A percentile compares a stretch with the other conserved stretches of the same genome.
phyloP scores from a whole-genome alignment of 2,329 filamentous ascomycete genomes.

The Raffaelea albimanens region DNA sequence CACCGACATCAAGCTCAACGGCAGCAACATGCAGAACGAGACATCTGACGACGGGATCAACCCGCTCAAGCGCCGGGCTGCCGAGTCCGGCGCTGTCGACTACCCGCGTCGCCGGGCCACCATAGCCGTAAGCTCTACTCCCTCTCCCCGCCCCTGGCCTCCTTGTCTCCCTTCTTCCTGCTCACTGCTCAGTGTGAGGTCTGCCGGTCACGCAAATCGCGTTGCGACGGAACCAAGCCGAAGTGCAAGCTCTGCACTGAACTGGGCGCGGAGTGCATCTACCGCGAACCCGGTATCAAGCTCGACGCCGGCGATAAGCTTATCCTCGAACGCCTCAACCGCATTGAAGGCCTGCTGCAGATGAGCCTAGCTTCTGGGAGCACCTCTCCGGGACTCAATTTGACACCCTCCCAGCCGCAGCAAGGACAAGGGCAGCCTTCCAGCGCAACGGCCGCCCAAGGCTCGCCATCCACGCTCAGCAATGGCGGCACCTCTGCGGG shows the following conservation, averaged over 20 bases:
- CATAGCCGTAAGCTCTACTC: constrained; percentile 45
- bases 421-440: constrained; percentile 26
- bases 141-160: constrained; percentile 7
- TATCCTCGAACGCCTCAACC: constrained; percentile 67
- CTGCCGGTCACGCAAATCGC: constrained; percentile 69
- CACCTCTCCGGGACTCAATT: constrained; percentile 38
- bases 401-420: too few relatives aligned
- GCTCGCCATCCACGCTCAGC: constrained; percentile 52
- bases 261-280: constrained; percentile 72
- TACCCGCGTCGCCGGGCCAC: constrained; percentile 56
- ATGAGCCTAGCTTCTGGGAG: constrained; percentile 48
- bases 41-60: constrained; percentile 44
- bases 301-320: constrained; percentile 80
- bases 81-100: constrained; percentile 46
- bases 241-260: constrained; percentile 81
- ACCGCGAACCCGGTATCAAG: constrained; percentile 79
- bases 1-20: too few relatives aligned
- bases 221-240: constrained; percentile 69
- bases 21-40: constrained; percentile 27
- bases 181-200: constrained; percentile 57
- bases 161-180: constrained; percentile 4
- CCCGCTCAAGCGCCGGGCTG: constrained; percentile 52
- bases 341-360: constrained; percentile 72
- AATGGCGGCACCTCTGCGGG: constrained; percentile 36
- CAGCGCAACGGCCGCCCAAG: constrained; percentile 11